A percentile compares a stretch with the other conserved stretches of the same genome.
These are phyloP conservation scores for Pyrenochaeta sp. DNA, from an alignment of 2,329 filamentous ascomycete genomes.

Conservation along the genomic window DNA sequence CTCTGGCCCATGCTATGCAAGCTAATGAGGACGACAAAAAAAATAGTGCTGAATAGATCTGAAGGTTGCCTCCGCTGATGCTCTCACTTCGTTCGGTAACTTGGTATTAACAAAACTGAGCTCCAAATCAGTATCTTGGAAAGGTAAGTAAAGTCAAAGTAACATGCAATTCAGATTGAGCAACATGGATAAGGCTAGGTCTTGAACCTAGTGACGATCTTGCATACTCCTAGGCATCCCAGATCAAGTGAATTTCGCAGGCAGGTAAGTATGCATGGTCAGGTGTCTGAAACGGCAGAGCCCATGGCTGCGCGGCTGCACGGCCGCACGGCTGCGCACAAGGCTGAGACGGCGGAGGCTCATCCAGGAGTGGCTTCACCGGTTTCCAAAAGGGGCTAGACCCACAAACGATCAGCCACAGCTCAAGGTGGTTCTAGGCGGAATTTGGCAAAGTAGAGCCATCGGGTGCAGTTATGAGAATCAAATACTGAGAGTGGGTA, in stretches of 20 bases:
- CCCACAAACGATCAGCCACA: background rate
- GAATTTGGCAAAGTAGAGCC: too few species aligned
- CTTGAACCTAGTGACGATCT: background rate
- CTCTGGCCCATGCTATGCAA: too few species aligned
- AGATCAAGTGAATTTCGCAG: background rate
- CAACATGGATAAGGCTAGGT: background rate
- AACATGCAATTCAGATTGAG: background rate
- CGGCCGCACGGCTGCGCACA: constrained; percentile 1
- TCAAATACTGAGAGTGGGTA: too few species aligned
- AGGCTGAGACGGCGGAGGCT: constrained; percentile 16
- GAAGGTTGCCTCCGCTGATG: too few species aligned
- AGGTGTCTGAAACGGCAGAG: background rate
- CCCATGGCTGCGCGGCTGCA: background rate
- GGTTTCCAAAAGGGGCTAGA: constrained; percentile 12
- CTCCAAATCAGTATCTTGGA: too few species aligned
- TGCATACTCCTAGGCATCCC: background rate
- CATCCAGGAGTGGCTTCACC: constrained; percentile 10
- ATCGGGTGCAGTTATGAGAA: too few species aligned
- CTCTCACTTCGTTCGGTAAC: too few species aligned
- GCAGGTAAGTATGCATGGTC: background rate
- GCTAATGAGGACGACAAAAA: too few species aligned
- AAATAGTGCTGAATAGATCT: too few species aligned
- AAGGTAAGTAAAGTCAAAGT: too few species aligned
- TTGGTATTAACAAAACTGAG: too few species aligned
- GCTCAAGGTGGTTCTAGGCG: background rate